Evolutionary conservation across 176 grass and related monocot species (phyloP), one percentile per base, ranked within the genome.

Genomic region (Oryza officinalis): DNA sequence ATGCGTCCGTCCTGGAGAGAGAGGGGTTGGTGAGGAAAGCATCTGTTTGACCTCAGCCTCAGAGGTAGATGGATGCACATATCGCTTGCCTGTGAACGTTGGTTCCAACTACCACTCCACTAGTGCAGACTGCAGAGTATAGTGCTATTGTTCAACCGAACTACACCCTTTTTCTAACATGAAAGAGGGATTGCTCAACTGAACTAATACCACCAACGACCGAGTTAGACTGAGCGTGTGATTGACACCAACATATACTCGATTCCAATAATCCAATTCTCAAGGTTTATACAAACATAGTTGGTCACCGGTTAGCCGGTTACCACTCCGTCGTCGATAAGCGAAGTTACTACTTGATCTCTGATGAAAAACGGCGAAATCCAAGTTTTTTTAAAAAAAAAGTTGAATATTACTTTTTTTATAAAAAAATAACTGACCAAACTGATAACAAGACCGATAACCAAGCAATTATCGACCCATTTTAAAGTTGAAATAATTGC

Each of bases 31-130:
- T 71, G 50, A 71, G 66, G 66, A 63, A 43, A 71, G 25, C 33
- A 47, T 22, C 25, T 0, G 75, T 46, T 85, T 78, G 50, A 79
- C 75, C 27, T 63, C 27, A 26, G 10, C 35, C 46, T 63, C 5
- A 15, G 3, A 1, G n/a, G 13, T 63, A 63, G 74, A 77, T 57
- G 22, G 67, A 63, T 41, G 18, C 18, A 20, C 15, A 13, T 11
- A 26, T 46, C 3, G 74, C 13, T 68, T 57, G 67, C 74, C 35
- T 61, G 47, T 35, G 75, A 72, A 64, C 41, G 67, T 72, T 79
- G n/a, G 75, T 49, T 64, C 52, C 76, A 72, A 79, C 83, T 10
- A 85, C 83, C 75, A 66, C 22, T 84, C 67, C 66, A 85, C 66
- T 37, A 47, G 12, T n/a, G 11, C 5, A 17, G 35, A 47, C 7